Conservation (phyloP, 306 rosid genomes). For the Phaseolus lunatus region DNA sequence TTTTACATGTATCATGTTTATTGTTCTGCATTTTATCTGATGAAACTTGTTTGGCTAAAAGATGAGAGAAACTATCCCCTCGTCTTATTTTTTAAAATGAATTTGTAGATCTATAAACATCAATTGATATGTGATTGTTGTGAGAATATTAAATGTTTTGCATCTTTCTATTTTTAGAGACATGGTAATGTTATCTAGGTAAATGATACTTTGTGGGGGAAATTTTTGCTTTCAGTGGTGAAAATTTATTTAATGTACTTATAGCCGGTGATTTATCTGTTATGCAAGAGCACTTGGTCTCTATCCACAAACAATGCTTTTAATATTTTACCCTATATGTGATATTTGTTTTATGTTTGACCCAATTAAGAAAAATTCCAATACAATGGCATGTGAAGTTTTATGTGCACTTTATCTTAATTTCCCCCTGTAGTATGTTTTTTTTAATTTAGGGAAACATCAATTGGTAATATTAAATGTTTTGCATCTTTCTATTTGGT, state of each 20-base stretch:
- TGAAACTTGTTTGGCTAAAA: conserved; percentile 22
- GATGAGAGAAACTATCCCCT: conserved; percentile 7
- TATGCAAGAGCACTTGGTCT: conserved; percentile 2
- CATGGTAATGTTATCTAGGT: not conserved
- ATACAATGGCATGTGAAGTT: not conserved
- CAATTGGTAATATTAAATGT: not conserved
- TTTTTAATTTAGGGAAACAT: not conserved
- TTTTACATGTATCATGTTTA: conserved; percentile 36
- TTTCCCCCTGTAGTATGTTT: conserved; percentile 17
- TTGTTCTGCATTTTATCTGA: conserved; percentile 25
- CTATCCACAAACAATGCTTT: conserved; percentile 1
- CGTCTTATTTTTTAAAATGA: conserved; percentile 3
- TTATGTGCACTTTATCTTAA: conserved; percentile 13
- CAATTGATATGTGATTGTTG: not conserved
- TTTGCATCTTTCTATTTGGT: conserved; percentile 13
- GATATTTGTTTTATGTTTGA: conserved; percentile 2
- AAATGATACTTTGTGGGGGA: not conserved
- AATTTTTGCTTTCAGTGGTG: not conserved
- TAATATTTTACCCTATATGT: not conserved
- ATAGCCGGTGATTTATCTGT: conserved; percentile 23
- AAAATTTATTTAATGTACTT: not conserved
- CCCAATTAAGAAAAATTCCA: too few relatives aligned
- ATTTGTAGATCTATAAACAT: conserved; percentile 2
- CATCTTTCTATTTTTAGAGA: conserved; percentile 23
- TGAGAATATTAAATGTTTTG: conserved; percentile 12